A percentile compares a stretch with the other conserved stretches of the same genome.
Evolutionary conservation across 495 filamentous ascomycete species (phyloP).

Genomic region (Xylaria scruposa): DNA sequence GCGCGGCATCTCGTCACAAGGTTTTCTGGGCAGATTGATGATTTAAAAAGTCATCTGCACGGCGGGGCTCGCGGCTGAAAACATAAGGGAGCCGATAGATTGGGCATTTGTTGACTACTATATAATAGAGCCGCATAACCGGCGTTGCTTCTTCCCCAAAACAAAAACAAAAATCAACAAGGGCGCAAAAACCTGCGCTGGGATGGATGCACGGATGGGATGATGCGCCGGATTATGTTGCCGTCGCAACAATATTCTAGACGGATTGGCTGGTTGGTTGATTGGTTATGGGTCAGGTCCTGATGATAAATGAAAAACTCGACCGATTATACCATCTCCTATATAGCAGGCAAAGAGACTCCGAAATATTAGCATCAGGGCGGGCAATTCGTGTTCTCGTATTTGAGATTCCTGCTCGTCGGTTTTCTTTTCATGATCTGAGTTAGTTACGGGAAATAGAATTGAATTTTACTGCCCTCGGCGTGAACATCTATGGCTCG

Average conservation of each 20-base stretch:
- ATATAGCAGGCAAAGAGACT: background rate
- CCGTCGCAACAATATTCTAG: background rate
- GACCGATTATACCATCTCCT: background rate
- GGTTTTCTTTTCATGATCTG: background rate
- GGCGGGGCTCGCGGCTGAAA: slow-evolving; percentile 12
- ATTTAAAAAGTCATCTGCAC: background rate
- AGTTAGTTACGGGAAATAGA: background rate
- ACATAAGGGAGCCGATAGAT: slow-evolving; percentile 16
- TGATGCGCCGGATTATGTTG: background rate
- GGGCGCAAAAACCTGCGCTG: background rate
- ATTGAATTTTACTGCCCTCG: background rate
- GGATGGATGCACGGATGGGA: background rate
- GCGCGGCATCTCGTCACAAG: background rate
- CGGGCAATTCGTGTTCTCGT: background rate
- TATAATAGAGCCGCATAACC: slow-evolving; percentile 14
- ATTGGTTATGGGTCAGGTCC: background rate
- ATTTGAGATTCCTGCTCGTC: background rate
- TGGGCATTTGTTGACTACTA: slow-evolving; percentile 17
- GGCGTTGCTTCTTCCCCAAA: background rate
- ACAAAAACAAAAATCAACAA: background rate
- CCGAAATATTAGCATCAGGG: background rate
- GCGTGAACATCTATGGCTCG: no score
- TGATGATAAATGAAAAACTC: background rate
- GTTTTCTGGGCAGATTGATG: background rate
- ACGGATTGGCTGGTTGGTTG: background rate